Evolutionary conservation across 306 rosid genomes (phyloP).

Genomic region (Lupinus albus): DNA sequence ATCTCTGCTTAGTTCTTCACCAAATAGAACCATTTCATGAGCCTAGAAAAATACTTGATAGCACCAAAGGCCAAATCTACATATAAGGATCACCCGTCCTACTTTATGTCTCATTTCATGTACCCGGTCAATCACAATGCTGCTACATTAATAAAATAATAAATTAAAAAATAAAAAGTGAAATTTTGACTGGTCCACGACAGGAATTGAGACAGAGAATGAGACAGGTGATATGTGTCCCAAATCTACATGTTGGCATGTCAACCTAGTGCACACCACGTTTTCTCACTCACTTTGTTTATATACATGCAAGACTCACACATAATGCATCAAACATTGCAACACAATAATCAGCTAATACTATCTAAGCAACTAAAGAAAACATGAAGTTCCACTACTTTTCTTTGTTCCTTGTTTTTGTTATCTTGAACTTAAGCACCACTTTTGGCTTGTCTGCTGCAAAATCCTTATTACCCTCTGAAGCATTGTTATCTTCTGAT

Average conservation of each 20-base stretch:
- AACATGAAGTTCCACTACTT: slow-evolving; percentile 51
- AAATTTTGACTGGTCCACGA: too few relatives aligned
- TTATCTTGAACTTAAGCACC: slow-evolving; percentile 39
- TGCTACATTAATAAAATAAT: too few relatives aligned
- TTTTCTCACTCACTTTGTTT: slow-evolving; percentile 27
- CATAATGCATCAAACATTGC: slow-evolving; percentile 25
- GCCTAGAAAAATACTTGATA: not conserved
- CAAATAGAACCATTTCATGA: slow-evolving; percentile 28
- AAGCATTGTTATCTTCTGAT: slow-evolving; percentile 49
- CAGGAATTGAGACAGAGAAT: too few relatives aligned
- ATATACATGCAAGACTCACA: slow-evolving; percentile 41
- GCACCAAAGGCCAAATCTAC: slow-evolving; percentile 40
- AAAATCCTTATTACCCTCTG: slow-evolving; percentile 32
- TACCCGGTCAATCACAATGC: too few relatives aligned
- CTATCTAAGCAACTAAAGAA: slow-evolving; percentile 13
- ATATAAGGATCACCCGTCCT: too few relatives aligned
- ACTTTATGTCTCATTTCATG: too few relatives aligned
- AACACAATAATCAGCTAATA: slow-evolving; percentile 16
- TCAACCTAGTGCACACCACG: slow-evolving; percentile 61
- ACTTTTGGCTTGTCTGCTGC: slow-evolving; percentile 30
- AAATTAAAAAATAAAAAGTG: too few relatives aligned
- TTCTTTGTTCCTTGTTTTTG: slow-evolving; percentile 40
- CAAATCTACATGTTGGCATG: slow-evolving; percentile 52
- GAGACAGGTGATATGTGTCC: too few relatives aligned
- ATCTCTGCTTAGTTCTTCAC: slow-evolving; percentile 33